Conservation (phyloP, 208 protist genomes). For the Leishmania mexicana region DNA sequence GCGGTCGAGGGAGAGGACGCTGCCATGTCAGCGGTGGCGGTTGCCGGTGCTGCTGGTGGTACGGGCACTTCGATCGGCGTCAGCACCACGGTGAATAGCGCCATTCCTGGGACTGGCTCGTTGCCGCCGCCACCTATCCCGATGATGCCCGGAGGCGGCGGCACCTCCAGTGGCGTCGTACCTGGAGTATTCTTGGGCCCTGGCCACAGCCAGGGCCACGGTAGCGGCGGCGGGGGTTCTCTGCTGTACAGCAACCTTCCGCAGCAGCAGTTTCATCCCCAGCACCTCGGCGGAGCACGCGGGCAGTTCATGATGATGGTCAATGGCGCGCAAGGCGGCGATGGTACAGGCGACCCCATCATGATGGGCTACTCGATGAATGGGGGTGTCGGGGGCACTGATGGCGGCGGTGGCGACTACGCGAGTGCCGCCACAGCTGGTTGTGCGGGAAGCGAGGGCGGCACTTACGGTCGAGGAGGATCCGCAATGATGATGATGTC, state of each 20-base stretch:
- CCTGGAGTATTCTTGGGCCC: background rate
- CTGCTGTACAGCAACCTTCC: background rate
- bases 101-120: background rate
- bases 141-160: background rate
- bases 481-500: background rate
- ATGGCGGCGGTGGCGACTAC: background rate
- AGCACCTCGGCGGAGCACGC: slow-evolving; percentile 5
- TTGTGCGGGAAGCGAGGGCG: background rate
- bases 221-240: background rate
- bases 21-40: background rate
- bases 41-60: slow-evolving; percentile 4
- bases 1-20: background rate
- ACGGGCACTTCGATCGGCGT: background rate
- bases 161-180: background rate
- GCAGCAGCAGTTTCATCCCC: slow-evolving; percentile 8
- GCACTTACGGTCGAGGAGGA: background rate
- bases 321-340: background rate
- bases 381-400: background rate
- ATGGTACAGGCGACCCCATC: background rate
- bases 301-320: background rate
- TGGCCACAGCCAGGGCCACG: background rate
- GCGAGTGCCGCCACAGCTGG: background rate
- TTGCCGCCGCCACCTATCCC: background rate
- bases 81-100: background rate
- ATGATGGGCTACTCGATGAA: slow-evolving; percentile 7